Evolutionary conservation across 768 basidiomycete species (phyloP), one percentile per base, ranked within the genome.

Genomic region (Tricholoma furcatifolium): DNA sequence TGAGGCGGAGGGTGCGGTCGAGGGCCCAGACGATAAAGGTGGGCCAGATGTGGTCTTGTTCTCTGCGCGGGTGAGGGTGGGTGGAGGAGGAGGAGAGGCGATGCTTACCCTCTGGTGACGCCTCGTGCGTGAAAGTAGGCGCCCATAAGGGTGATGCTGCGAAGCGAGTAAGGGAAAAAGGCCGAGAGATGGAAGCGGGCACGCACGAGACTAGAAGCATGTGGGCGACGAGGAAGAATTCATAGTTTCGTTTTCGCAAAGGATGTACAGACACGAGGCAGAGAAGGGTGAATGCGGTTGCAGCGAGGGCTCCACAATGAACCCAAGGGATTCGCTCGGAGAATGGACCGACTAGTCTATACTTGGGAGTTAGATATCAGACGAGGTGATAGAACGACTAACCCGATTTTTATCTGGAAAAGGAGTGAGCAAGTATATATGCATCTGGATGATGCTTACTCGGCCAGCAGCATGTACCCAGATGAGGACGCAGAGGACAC

Each of bases 1-100:
- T 50, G 17, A 72, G 8, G 12, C 83, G 80, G 41, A 83, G 55
- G 21, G 74, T 51, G 35, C 81, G 75, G 60, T 86, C 84, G 41
- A 84, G 56, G 1, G 69, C 79, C 82, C 82, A 84, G 54, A 84
- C 54, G 47, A 78, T 47, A 57, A 84, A 71, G 0, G 75, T 65
- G 4, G 81, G 80, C n/a, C n/a, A n/a, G n/a, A n/a, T n/a, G n/a
- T n/a, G n/a, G n/a, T n/a, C n/a, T n/a, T n/a, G n/a, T n/a, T n/a
- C n/a, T n/a, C n/a, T n/a, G n/a, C n/a, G n/a, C n/a, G n/a, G n/a
- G n/a, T n/a, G n/a, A n/a, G n/a, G n/a, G n/a, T n/a, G n/a, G n/a
- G n/a, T n/a, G n/a, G n/a, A n/a, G n/a, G n/a, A n/a, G n/a, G n/a
- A n/a, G n/a, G n/a, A n/a, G n/a, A n/a, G n/a, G n/a, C n/a, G n/a